Evolutionary conservation across 495 filamentous ascomycete genomes (phyloP).

Genomic region (Thermothielavioides terrestris): DNA sequence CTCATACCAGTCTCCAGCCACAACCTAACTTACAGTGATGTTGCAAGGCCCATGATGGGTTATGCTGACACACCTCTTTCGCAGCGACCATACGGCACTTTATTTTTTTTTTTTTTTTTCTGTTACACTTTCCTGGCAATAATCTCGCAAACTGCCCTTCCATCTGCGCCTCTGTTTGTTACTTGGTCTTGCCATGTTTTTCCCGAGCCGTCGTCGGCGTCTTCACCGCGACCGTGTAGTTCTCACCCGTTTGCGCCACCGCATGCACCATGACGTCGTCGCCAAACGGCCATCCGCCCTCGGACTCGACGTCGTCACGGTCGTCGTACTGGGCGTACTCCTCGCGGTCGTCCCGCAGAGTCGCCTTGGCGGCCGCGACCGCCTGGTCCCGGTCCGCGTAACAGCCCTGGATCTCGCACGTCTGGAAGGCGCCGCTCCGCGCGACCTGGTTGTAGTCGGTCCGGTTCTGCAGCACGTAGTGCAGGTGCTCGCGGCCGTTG

Average conservation of each 20-base stretch:
- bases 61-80: no score
- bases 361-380: conserved; percentile 19
- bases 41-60: no score
- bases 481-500: conserved; percentile 20
- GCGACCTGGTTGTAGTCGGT: conserved; percentile 33
- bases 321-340: conserved; percentile 37
- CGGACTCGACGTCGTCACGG: conserved; percentile 11
- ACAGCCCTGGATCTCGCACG: conserved; percentile 32
- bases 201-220: conserved; percentile 16
- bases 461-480: conserved; percentile 37
- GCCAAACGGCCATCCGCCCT: conserved; percentile 36
- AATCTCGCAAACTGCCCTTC: not conserved
- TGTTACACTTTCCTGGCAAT: not conserved
- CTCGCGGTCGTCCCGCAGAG: conserved; percentile 17
- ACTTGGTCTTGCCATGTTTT: conserved; percentile 8
- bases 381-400: conserved; percentile 26
- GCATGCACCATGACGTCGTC: conserved; percentile 38
- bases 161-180: no score
- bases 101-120: no score
- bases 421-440: conserved; percentile 24
- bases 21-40: no score
- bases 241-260: conserved; percentile 33
- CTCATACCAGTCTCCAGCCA: no score
- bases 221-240: conserved; percentile 30
- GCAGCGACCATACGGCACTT: no score